Evolutionary conservation across 1,139 yeast species (phyloP).

Genomic region (Groenewaldozyma auringiensis): DNA sequence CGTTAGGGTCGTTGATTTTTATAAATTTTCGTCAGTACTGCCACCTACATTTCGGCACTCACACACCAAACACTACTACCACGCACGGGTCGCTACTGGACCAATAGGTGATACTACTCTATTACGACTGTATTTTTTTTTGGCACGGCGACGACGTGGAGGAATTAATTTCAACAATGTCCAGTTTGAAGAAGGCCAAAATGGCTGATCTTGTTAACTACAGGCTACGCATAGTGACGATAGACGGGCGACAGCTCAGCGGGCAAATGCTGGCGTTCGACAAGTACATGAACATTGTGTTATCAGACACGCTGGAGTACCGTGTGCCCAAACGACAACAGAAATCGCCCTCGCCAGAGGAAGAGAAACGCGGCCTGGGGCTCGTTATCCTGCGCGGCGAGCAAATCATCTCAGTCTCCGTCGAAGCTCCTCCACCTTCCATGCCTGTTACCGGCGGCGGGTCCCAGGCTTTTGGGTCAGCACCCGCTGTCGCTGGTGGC

Average conservation of each 20-base stretch:
- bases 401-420: conserved; percentile 72
- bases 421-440: conserved; percentile 60
- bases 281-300: conserved; percentile 73
- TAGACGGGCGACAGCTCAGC: conserved; percentile 66
- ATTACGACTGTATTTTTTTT: too few relatives aligned
- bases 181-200: conserved; percentile 33
- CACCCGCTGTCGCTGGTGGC: conserved; percentile 1
- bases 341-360: conserved; percentile 21
- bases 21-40: too few relatives aligned
- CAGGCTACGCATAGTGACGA: conserved; percentile 62
- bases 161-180: conserved; percentile 2
- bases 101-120: too few relatives aligned
- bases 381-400: conserved; percentile 83
- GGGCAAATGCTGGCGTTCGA: conserved; percentile 88
- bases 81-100: too few relatives aligned
- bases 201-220: conserved; percentile 66
- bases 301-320: conserved; percentile 79
- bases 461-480: neutral
- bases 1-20: too few relatives aligned
- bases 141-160: too few relatives aligned
- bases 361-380: conserved; percentile 69
- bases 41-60: too few relatives aligned
- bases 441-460: neutral
- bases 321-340: conserved; percentile 54
- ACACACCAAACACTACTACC: too few relatives aligned